Evolutionary conservation across 1,284 basidiomycete species (phyloP).

Genomic region (Psilocybe mexicana): DNA sequence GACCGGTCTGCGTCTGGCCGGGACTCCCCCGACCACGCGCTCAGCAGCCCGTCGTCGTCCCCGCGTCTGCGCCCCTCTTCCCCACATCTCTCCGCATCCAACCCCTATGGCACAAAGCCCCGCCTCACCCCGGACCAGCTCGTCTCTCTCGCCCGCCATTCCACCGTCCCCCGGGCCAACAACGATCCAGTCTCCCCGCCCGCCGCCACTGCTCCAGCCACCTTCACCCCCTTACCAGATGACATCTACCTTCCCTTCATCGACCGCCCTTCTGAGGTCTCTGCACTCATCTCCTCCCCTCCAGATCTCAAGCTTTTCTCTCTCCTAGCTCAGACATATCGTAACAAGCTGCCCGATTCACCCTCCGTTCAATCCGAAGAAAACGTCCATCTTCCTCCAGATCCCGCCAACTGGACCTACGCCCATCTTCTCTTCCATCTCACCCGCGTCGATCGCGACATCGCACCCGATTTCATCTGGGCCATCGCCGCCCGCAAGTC

Average conservation of each 20-base stretch:
- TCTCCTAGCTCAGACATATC: slow-evolving; percentile 69
- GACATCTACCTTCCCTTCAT: slow-evolving; percentile 77
- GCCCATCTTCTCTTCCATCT: slow-evolving; percentile 60
- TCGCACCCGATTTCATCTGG: slow-evolving; percentile 64
- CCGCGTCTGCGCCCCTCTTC: slow-evolving; percentile 49
- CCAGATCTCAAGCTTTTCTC: slow-evolving; percentile 69
- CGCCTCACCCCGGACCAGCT: slow-evolving; percentile 67
- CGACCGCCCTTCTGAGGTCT: slow-evolving; percentile 68
- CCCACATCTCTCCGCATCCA: slow-evolving; percentile 36
- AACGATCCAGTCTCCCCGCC: slow-evolving; percentile 18
- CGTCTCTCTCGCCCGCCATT: slow-evolving; percentile 61
- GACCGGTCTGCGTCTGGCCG: slow-evolving; percentile 16
- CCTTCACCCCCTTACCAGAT: slow-evolving; percentile 69
- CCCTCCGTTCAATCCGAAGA: not conserved
- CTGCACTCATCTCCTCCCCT: slow-evolving; percentile 55
- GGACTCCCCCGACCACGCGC: slow-evolving; percentile 14
- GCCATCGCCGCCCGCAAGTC: slow-evolving; percentile 63
- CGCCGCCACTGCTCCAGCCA: slow-evolving; percentile 36
- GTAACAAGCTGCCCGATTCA: slow-evolving; percentile 24
- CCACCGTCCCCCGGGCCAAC: slow-evolving; percentile 46
- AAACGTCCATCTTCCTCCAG: slow-evolving; percentile 32
- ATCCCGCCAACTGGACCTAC: slow-evolving; percentile 61
- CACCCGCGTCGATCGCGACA: slow-evolving; percentile 56
- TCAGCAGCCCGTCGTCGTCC: slow-evolving; percentile 39
- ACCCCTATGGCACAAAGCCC: slow-evolving; percentile 38